Evolutionary conservation across 257 asterid species (phyloP).

Genomic region (Solanum etuberosum): DNA sequence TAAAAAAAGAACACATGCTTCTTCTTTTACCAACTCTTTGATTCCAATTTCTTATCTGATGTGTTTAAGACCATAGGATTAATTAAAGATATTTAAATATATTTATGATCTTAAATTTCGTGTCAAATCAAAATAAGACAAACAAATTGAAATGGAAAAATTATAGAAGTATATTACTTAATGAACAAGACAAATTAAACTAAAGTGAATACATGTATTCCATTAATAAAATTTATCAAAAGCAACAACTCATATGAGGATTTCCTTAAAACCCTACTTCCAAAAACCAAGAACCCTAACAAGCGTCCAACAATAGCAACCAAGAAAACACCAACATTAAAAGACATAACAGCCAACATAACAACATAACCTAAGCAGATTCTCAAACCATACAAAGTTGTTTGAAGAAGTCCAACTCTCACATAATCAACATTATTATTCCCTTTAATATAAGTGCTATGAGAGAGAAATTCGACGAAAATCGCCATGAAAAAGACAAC

Average conservation of each 20-base stretch:
- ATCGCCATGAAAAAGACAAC: conserved; percentile 34
- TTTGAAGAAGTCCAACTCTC: conserved; percentile 32
- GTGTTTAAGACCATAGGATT: background rate
- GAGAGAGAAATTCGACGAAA: conserved; percentile 49
- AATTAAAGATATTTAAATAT: too few relatives aligned
- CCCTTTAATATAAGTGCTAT: conserved; percentile 22
- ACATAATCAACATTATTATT: background rate
- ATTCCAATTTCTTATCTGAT: too few relatives aligned
- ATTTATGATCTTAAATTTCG: too few relatives aligned
- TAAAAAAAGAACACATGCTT: too few relatives aligned
- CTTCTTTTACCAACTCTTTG: too few relatives aligned
- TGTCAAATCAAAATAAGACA: too few relatives aligned
- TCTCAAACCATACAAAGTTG: conserved; percentile 35
- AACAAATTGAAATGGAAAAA: too few relatives aligned
- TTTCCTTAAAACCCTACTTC: conserved; percentile 31
- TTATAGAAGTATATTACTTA: background rate
- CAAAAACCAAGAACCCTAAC: conserved; percentile 51
- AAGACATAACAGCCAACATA: conserved; percentile 78
- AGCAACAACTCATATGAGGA: conserved; percentile 27
- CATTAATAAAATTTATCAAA: background rate
- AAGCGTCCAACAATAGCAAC: conserved; percentile 52
- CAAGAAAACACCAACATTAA: conserved; percentile 55
- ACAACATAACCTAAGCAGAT: conserved; percentile 51
- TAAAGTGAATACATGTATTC: background rate
- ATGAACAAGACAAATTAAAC: background rate